A percentile compares a stretch with the other conserved stretches of the same genome.
These are phyloP conservation scores for Trapa bicornis DNA, from an alignment of 345 rosid species.

Conservation along the genomic window DNA sequence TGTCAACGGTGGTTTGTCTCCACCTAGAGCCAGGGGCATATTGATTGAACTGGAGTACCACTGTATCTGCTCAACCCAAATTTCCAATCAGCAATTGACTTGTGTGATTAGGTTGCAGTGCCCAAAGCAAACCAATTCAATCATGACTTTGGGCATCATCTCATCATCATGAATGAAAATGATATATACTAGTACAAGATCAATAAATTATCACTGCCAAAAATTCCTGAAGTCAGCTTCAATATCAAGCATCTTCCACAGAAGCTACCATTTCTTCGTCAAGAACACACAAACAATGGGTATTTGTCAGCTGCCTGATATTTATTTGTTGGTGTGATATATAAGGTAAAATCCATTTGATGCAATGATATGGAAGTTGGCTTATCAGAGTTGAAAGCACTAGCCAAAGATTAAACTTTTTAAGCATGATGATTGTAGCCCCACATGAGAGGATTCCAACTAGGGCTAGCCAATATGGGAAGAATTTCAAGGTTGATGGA, in stretches of 20 bases:
- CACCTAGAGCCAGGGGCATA: slow-evolving; percentile 59
- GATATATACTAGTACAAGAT: too few species aligned
- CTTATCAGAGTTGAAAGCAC: slow-evolving; percentile 6
- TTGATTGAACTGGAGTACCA: slow-evolving; percentile 60
- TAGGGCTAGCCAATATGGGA: slow-evolving; percentile 14
- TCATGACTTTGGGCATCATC: too few species aligned
- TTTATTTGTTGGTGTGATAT: not conserved
- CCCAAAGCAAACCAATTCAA: too few species aligned
- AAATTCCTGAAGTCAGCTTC: not conserved
- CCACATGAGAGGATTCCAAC: slow-evolving; percentile 20
- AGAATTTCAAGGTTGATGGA: slow-evolving; percentile 44
- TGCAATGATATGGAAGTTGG: slow-evolving; percentile 5
- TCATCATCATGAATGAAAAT: too few species aligned
- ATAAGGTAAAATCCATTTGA: not conserved
- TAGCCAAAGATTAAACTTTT: slow-evolving; percentile 3
- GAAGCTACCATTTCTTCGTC: not conserved
- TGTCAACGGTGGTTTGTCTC: slow-evolving; percentile 38
- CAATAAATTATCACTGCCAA: too few species aligned
- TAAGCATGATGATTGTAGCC: slow-evolving; percentile 16
- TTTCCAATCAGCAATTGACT: too few species aligned
- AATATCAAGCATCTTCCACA: not conserved
- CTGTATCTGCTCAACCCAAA: slow-evolving; percentile 28
- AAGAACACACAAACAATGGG: too few species aligned
- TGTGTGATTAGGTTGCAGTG: not conserved
- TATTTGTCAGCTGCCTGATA: too few species aligned